These are phyloP conservation scores for Leishmania lainsoni DNA, from an alignment of 208 protist species.

Conservation along the genomic window DNA sequence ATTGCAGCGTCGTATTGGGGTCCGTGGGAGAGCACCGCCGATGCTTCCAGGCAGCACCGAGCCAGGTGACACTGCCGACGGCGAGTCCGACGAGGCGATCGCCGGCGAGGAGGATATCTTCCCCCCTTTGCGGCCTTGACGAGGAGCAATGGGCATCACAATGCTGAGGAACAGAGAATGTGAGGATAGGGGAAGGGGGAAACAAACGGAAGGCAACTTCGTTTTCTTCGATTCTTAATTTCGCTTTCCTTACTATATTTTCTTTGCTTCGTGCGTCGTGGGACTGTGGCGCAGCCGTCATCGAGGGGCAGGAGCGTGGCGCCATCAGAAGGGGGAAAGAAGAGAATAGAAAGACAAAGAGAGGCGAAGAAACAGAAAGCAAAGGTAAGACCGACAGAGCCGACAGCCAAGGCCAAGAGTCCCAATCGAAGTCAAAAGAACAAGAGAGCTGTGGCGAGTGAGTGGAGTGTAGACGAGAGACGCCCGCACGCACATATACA, in stretches of 20 bases:
- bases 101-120: conserved; percentile 78
- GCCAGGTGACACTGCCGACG: conserved; percentile 57
- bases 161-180: neutral
- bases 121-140: conserved; percentile 86
- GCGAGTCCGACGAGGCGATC: conserved; percentile 41
- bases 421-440: conserved; percentile 4
- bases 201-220: conserved; percentile 13
- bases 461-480: neutral
- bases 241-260: conserved; percentile 3
- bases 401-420: neutral
- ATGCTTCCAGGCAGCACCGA: conserved; percentile 36
- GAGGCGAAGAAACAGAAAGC: conserved; percentile 14
- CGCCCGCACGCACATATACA: neutral
- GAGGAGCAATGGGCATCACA: conserved; percentile 72
- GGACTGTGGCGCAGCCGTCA: neutral
- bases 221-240: neutral
- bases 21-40: conserved; percentile 24
- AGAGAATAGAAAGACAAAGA: conserved; percentile 9
- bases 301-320: neutral
- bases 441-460: neutral
- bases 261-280: conserved; percentile 16
- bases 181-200: conserved; percentile 9
- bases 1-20: conserved; percentile 41
- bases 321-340: neutral
- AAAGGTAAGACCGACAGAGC: neutral